These are phyloP conservation scores for Tulasnella sp. DNA, from an alignment of 768 basidiomycete genomes.

Conservation along the genomic window DNA sequence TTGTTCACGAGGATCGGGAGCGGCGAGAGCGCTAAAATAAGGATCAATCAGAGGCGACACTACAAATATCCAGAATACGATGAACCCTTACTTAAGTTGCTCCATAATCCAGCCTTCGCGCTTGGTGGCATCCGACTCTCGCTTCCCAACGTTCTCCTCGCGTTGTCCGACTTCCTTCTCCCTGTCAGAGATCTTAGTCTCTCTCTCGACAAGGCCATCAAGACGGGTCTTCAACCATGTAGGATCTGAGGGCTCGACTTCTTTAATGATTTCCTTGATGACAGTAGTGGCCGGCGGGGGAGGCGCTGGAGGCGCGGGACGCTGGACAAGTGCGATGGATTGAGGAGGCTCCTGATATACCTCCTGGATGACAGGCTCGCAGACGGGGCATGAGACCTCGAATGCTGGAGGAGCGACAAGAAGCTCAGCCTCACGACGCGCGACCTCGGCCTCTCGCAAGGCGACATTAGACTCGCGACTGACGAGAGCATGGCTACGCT, in stretches of 20 bases:
- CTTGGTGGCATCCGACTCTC: constrained; percentile 78
- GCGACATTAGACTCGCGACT: constrained; percentile 72
- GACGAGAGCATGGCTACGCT: constrained; percentile 69
- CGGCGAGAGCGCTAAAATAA: constrained; percentile 4
- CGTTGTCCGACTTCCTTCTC: constrained; percentile 80
- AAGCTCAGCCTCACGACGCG: constrained; percentile 77
- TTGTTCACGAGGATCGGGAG: constrained; percentile 2
- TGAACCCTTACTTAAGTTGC: constrained; percentile 78
- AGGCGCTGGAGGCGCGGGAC: constrained; percentile 34
- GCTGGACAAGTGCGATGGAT: constrained; percentile 16
- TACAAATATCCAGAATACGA: not conserved
- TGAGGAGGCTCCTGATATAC: constrained; percentile 45
- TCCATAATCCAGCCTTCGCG: constrained; percentile 91
- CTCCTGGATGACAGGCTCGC: constrained; percentile 16
- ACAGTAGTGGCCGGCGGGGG: constrained; percentile 20
- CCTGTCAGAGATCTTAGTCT: constrained; percentile 73
- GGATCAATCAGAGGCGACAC: not conserved
- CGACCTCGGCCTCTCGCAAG: constrained; percentile 76
- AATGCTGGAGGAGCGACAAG: constrained; percentile 67
- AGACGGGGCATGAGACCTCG: constrained; percentile 29
- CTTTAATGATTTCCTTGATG: constrained; percentile 74
- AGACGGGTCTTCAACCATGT: constrained; percentile 70
- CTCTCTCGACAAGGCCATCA: constrained; percentile 75
- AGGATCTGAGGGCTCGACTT: constrained; percentile 53
- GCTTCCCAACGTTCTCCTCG: constrained; percentile 73